Percentiles rank a stretch among this genome's conserved stretches.
Conservation (phyloP, 148 eudicot species). For the Fallopia convolvulus region DNA sequence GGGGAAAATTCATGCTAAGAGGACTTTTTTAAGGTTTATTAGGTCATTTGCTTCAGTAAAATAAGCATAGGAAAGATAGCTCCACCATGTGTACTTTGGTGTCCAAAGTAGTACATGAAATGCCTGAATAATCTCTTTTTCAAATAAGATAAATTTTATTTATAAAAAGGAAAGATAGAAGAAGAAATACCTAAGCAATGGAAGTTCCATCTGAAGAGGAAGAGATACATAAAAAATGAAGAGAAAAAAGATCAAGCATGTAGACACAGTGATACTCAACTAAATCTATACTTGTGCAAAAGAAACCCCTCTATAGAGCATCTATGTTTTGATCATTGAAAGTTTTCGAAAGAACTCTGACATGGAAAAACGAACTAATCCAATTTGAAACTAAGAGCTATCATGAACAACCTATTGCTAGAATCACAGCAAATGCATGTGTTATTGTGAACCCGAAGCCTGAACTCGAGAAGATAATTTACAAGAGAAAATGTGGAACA, state of each 20-base stretch:
- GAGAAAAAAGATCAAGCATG: neutral
- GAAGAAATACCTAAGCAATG: no score
- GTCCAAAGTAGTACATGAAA: no score
- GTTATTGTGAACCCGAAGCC: neutral
- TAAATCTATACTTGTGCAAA: neutral
- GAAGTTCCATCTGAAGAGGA: neutral
- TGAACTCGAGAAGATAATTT: neutral
- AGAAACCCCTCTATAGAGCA: neutral
- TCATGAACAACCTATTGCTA: neutral
- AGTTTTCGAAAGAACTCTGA: neutral
- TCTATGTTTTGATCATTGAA: neutral
- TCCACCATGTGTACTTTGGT: neutral
- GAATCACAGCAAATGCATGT: neutral
- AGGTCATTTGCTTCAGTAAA: neutral
- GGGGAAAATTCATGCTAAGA: no score
- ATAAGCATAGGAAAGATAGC: neutral
- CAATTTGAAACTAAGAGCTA: neutral
- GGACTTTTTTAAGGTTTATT: neutral
- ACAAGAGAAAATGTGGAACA: neutral
- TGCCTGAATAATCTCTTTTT: no score
- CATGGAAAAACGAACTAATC: neutral
- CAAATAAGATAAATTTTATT: no score
- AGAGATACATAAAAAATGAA: neutral
- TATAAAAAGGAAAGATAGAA: no score
- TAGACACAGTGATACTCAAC: neutral